Base-by-base conservation (phyloP, 179 eudicot genomes). In the Silene noctiflora region DNA sequence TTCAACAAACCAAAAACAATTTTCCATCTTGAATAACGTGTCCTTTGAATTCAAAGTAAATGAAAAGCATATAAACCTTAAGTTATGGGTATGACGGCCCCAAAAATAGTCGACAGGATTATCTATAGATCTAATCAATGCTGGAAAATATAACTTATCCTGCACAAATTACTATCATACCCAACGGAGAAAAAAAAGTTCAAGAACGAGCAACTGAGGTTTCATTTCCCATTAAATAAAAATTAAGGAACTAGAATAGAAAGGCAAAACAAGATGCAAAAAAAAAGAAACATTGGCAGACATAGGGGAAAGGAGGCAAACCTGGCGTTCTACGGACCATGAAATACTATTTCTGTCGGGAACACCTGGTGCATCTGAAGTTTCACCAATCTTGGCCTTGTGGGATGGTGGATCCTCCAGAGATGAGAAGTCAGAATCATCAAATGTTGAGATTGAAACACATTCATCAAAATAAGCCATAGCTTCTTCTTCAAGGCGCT, bases 361-460 rank as follows among this genome's bases (percentile, higher is more conserved):
- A 69, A 61, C 76, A 63, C 73, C 87, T 46, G 65, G 75, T n/a
- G 81, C 53, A 76, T 72, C 77, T 67, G 76, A 44, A 60, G 60
- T 71, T 7, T 53, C 82, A 63, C 81, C 69, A 21, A 64, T 71
- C 33, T 82, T 84, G 46, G 79, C 79, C n/a, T 70, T 77, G 72
- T 67, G 83, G 53, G 80, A 80, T 48, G 89, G 81, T 81, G 88
- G 89, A 79, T 93, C 98, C 84, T 96, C 99, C 61, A 90, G 53
- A 69, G 99, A 97, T 55, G 99, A 96, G 84, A 93, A 91, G 84
- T 96, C 98, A 42, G 99, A 96, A 69, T 90, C 90, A 78, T 93
- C 98, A 75, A 96, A 93, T 71, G 98, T 96, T 77, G 99, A 96
- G 83, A 96, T 88, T 78, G 98, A 96, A 77, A 93, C 98, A 78